These are phyloP conservation scores for Sarocladiaceae sp. DNA, from an alignment of 2,329 filamentous ascomycete species.

Conservation along the genomic window DNA sequence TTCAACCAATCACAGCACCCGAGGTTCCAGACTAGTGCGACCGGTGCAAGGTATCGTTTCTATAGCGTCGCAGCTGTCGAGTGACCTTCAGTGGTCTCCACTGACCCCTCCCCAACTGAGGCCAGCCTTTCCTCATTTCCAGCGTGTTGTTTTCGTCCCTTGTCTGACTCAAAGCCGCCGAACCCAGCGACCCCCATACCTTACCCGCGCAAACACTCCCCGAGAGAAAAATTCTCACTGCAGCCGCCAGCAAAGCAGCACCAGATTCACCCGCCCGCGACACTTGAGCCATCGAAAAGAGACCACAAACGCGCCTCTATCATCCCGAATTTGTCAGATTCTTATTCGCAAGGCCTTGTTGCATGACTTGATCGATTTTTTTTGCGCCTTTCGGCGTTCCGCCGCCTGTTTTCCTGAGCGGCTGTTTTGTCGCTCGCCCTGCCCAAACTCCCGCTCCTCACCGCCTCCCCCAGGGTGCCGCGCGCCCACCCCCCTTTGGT, in stretches of 20 bases:
- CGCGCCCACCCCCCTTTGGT: conserved; percentile 10
- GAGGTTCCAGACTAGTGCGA: not conserved
- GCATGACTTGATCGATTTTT: conserved; percentile 63
- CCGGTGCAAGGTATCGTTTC: not conserved
- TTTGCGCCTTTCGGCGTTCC: conserved; percentile 44
- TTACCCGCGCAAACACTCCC: conserved; percentile 16
- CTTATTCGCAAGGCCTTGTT: conserved; percentile 49
- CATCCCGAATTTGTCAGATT: conserved; percentile 47
- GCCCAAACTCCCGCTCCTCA: conserved; percentile 21
- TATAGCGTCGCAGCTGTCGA: not conserved
- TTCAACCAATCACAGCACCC: not conserved
- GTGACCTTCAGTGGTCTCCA: not conserved
- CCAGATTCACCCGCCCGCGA: conserved; percentile 14
- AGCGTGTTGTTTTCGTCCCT: conserved; percentile 10
- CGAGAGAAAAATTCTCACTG: conserved; percentile 46
- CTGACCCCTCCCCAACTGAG: not conserved
- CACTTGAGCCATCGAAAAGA: conserved; percentile 51
- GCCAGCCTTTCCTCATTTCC: conserved; percentile 10
- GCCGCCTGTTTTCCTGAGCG: conserved; percentile 19
- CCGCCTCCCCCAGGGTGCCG: conserved; percentile 7
- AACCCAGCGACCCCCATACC: conserved; percentile 14
- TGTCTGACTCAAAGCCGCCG: not conserved
- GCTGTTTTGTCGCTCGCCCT: conserved; percentile 28
- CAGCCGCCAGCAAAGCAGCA: conserved; percentile 4
- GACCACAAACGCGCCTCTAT: conserved; percentile 43